A percentile compares a stretch with the other conserved stretches of the same genome.
Evolutionary conservation across 352 stramenopile species (phyloP).

Genomic region (Globisporangium megalacanthum): DNA sequence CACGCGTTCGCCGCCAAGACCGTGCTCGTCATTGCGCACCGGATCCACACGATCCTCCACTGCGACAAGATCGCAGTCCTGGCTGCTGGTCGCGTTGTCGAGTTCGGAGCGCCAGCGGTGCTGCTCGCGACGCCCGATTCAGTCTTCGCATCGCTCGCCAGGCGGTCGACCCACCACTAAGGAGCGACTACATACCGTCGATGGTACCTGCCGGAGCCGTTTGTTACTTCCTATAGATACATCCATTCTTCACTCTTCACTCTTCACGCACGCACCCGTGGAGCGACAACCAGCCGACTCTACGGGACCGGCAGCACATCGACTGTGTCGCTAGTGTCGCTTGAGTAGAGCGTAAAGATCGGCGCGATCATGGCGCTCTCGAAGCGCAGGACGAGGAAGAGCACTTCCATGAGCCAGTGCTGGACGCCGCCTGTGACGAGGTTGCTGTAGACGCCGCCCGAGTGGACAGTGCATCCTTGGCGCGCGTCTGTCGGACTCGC

Average conservation of each 20-base stretch:
- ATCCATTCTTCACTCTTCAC: too few species aligned
- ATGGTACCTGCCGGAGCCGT: too few species aligned
- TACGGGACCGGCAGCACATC: too few species aligned
- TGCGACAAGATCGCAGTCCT: constrained; percentile 91
- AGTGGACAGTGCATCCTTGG: constrained; percentile 34
- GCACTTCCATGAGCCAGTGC: constrained; percentile 56
- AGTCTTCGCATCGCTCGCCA: constrained; percentile 29
- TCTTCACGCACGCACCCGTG: too few species aligned
- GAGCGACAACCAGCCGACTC: too few species aligned
- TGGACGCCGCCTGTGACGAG: constrained; percentile 30
- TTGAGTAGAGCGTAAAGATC: constrained; percentile 31
- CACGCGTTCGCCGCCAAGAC: constrained; percentile 82
- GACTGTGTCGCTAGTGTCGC: constrained; percentile 10
- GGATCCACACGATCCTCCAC: constrained; percentile 95
- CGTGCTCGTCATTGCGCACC: constrained; percentile 93
- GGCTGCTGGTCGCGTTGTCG: constrained; percentile 74
- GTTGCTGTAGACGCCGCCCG: constrained; percentile 36
- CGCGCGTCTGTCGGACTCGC: constrained; percentile 17
- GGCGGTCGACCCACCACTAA: constrained; percentile 6
- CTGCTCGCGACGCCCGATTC: constrained; percentile 42
- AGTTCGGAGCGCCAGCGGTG: constrained; percentile 70
- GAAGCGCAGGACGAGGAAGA: constrained; percentile 52
- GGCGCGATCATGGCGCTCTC: constrained; percentile 42
- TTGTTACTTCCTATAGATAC: too few species aligned
- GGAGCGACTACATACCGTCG: too few species aligned